Percentiles rank a stretch among this genome's conserved stretches.
Evolutionary conservation across 768 basidiomycete genomes (phyloP).

Genomic region (Tulasnella sp.): DNA sequence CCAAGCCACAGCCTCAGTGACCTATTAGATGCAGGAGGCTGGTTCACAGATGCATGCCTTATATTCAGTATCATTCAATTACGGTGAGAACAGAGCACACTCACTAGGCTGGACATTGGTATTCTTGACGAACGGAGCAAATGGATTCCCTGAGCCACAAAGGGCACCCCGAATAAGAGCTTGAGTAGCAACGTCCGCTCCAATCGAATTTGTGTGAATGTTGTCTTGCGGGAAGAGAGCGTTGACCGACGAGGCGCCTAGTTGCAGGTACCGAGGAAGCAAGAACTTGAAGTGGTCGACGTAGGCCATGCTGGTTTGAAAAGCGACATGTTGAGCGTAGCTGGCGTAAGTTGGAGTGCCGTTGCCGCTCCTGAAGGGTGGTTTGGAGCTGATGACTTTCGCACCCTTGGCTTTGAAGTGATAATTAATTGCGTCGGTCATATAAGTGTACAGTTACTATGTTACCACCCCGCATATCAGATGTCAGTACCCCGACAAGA

Average conservation of each 20-base stretch:
- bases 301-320: not conserved
- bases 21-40: not conserved
- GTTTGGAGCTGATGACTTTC: slow-evolving; percentile 22
- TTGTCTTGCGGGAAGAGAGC: slow-evolving; percentile 12
- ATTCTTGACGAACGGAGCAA: slow-evolving; percentile 4
- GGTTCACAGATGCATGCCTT: not conserved
- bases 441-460: no score
- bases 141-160: not conserved
- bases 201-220: not conserved
- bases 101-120: not conserved
- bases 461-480: no score
- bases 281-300: not conserved
- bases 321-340: slow-evolving; percentile 12
- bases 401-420: slow-evolving; percentile 11
- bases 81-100: not conserved
- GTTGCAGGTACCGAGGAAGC: not conserved
- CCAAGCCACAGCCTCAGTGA: not conserved
- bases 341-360: not conserved
- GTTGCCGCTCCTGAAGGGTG: slow-evolving; percentile 9
- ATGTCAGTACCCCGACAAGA: no score
- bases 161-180: not conserved
- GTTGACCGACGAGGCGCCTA: not conserved
- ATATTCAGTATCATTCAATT: not conserved
- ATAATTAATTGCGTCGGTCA: not conserved
- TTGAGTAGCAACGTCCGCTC: not conserved